Base-by-base conservation (phyloP, 768 basidiomycete genomes). In the Myochromella boudieri region DNA sequence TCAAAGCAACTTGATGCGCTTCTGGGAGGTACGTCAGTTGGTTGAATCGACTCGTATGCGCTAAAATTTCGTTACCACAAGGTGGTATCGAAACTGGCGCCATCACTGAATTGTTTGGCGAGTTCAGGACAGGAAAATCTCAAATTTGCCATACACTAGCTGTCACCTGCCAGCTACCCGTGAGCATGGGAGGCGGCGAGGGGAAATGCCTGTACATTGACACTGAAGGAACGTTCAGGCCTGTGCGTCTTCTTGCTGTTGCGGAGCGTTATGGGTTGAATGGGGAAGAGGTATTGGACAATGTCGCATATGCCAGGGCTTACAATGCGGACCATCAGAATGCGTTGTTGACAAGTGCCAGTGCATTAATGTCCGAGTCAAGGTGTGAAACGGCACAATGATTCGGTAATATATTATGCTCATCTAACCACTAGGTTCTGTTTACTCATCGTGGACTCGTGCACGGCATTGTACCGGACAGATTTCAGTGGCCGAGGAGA, bases 161-260 rank as follows among this genome's bases (percentile, higher is more conserved):
- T 3, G 97, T 97, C 9, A 97, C 97, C 4, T 99, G 97, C 62
- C 95, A 98, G 70, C 79, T 98, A 11, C 97, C 97, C 1, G 87
- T 94, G 33, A 87, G 82, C 59, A 97, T 98, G 95, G 95, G 97
- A 15, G 97, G 97, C 12, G 97, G 97, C 10, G 97, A 99, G 69
- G 97, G 97, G 29, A 99, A 99, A 69, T 97, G 95, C 61, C 73
- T 99, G 36, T 99, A 97, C 67, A 97, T 99, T 68, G 97, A 99
- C 65, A 98, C 97, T 0, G 97, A 99, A 62, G 95, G 95, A 21
- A 99, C 97, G 7, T 99, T 99, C 75, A 93, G 97, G 57, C 97
- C 97, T 17, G 90, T 91, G 32, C 88, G 97, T 44, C 75, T 98
- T 36, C 78, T 98, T 28, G 93, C 95, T 0, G 91, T 95, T 9